A percentile compares a stretch with the other conserved stretches of the same genome.
Conservation (phyloP, 2,329 filamentous ascomycete genomes). For the Ophiocordyceps camponoti-rufipedis region DNA sequence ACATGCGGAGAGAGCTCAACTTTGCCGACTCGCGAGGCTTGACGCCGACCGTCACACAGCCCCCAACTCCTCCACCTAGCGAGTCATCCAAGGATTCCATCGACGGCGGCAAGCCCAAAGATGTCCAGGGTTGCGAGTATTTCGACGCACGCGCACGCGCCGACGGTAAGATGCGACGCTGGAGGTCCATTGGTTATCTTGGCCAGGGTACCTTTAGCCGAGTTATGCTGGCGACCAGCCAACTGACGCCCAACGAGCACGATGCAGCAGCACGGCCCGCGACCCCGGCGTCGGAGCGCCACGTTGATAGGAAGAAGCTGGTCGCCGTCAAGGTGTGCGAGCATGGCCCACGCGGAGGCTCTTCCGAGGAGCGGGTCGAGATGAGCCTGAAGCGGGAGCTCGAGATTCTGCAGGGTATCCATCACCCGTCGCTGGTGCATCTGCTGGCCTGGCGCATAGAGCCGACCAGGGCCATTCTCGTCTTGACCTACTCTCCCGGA, state of each 20-base stretch:
- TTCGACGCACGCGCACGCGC: constrained; percentile 52
- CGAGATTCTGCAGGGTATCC: constrained; percentile 76
- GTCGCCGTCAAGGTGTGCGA: constrained; percentile 94
- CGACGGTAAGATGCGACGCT: constrained; percentile 54
- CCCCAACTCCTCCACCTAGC: constrained; percentile 68
- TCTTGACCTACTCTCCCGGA: constrained; percentile 81
- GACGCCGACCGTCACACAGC: constrained; percentile 36
- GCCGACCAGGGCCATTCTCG: constrained; percentile 61
- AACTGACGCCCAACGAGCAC: constrained; percentile 25
- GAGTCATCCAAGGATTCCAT: constrained; percentile 39
- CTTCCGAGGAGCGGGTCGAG: constrained; percentile 82
- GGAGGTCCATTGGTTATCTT: constrained; percentile 62
- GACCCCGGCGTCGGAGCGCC: constrained; percentile 14
- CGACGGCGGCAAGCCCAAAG: constrained; percentile 24
- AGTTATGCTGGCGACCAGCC: constrained; percentile 77
- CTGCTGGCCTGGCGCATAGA: constrained; percentile 85
- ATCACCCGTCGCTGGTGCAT: constrained; percentile 78
- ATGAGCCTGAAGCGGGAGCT: constrained; percentile 88
- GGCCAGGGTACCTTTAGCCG: constrained; percentile 93
- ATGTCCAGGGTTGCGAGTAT: constrained; percentile 30
- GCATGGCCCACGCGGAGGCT: constrained; percentile 82
- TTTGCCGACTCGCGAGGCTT: constrained; percentile 65
- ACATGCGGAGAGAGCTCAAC: constrained; percentile 58
- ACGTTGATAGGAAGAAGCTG: constrained; percentile 51
- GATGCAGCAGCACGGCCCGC: constrained; percentile 9